A percentile compares a stretch with the other conserved stretches of the same genome.
These are phyloP conservation scores for Penicillium sp. DNA, from an alignment of 2,329 filamentous ascomycete genomes.

Conservation along the genomic window DNA sequence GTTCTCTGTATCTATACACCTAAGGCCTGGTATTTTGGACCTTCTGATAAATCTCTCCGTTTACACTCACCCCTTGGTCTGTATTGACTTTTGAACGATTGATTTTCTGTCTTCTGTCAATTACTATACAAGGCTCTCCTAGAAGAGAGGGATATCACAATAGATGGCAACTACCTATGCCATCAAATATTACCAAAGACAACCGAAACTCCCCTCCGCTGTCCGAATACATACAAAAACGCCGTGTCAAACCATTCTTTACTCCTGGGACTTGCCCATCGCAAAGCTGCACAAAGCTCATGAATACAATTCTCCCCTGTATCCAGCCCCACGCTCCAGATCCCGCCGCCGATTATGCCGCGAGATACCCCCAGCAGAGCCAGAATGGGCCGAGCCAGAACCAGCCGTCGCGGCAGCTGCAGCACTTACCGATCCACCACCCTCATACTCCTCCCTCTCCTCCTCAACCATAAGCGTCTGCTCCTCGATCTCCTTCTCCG, in stretches of 20 bases:
- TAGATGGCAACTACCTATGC: constrained; percentile 6
- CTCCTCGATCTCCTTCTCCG: constrained; percentile 48
- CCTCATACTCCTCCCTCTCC: constrained; percentile 39
- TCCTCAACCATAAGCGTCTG: constrained; percentile 40
- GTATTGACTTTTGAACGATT: neutral
- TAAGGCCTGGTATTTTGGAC: too few relatives aligned
- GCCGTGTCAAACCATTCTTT: neutral
- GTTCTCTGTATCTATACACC: neutral
- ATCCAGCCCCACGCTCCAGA: constrained; percentile 34
- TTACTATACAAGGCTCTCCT: constrained; percentile 17
- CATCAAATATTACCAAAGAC: neutral
- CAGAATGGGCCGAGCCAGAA: constrained; percentile 9
- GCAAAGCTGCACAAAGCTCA: constrained; percentile 10
- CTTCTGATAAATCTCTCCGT: neutral
- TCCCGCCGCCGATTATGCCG: constrained; percentile 32
- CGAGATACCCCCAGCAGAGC: constrained; percentile 22
- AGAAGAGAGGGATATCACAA: constrained; percentile 20
- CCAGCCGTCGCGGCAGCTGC: constrained; percentile 12
- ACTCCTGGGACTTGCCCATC: neutral
- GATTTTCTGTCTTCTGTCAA: constrained; percentile 5
- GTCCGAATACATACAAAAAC: constrained; percentile 4
- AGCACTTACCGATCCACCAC: constrained; percentile 21
- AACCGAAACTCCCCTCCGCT: constrained; percentile 1
- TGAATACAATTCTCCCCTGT: constrained; percentile 38
- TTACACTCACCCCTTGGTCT: neutral